A percentile compares a stretch with the other conserved stretches of the same genome.
These are phyloP conservation scores for Tagetes patula DNA, from an alignment of 129 eudicot species.

Conservation along the genomic window DNA sequence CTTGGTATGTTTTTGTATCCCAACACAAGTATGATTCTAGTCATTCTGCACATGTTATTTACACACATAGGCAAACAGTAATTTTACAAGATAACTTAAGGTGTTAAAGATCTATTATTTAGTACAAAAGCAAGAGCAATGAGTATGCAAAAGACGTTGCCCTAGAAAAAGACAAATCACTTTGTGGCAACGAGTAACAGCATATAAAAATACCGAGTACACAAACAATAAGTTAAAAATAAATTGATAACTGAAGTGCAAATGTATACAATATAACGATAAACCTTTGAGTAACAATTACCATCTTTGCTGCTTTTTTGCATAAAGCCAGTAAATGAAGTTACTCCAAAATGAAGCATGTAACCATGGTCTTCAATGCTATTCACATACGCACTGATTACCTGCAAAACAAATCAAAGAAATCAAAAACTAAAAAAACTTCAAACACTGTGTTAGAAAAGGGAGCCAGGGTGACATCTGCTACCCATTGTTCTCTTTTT, in stretches of 20 bases:
- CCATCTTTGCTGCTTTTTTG: conserved; percentile 54
- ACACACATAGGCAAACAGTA: background rate
- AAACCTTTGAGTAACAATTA: conserved; percentile 30
- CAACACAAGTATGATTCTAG: conserved; percentile 6
- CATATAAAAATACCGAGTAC: conserved; percentile 12
- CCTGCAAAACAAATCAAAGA: conserved; percentile 44
- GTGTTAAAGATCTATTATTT: conserved; percentile 16
- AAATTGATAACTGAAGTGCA: background rate
- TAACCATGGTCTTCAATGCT: conserved; percentile 98
- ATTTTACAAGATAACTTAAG: background rate
- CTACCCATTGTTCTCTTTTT: conserved; percentile 5
- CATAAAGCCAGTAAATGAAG: conserved; percentile 83
- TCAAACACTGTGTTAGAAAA: background rate
- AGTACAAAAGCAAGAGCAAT: background rate
- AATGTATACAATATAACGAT: background rate
- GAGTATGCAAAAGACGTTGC: background rate
- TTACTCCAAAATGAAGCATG: conserved; percentile 81
- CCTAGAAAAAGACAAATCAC: background rate
- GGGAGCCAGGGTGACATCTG: background rate
- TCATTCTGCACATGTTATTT: conserved; percentile 2
- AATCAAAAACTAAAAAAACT: conserved; percentile 9
- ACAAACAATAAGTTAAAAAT: background rate
- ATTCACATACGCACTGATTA: conserved; percentile 81
- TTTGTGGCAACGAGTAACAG: background rate
- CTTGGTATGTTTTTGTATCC: background rate